Base-by-base conservation (phyloP, 306 rosid species). In the Ormosia semicastrata region DNA sequence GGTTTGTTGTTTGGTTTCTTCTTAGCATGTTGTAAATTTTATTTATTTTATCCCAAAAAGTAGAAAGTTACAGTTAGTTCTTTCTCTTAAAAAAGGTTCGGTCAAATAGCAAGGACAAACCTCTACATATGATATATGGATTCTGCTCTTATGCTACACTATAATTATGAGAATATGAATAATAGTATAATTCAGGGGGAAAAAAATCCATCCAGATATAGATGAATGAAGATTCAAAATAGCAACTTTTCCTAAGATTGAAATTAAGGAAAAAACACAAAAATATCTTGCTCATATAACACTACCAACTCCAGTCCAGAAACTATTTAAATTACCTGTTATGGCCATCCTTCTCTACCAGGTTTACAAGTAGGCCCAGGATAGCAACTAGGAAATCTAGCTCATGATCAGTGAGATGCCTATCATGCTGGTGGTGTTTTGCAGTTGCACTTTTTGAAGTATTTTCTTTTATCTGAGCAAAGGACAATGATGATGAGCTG, bases 351-450 rank as follows among this genome's bases (percentile, higher is more conserved):
- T 96, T 93, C 89, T 96, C 99, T 3, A 96, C 94, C 84, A 96
- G 89, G 88, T 96, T 96, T 80, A 96, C 98, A 78, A 96, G 98
- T 73, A 96, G 88, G 76, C 99, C 99, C 82, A 96, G 85, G 79
- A 96, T 96, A 40, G 99, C 98, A 69, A 96, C 99, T 66, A 96
- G 99, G 84, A 96, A 92, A 88, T 96, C 98, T 65, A 91, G 85
- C 86, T 96, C 99, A 2, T 92, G 86, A 89, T 96, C 99, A 15
- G 87, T 85, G 43, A 96, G 93, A 76, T 80, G 94, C 59, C 44
- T 91, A 66, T 92, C 92, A 80, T 43, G 47, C 69, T 78, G 93
- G 70, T 59, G 77, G 58, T 83, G 90, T 30, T 82, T 67, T 67
- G 77, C 86, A 43, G 68, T 72, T 24, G 24, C 24, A 24, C 24